Base-by-base conservation (phyloP, 352 stramenopile genomes). In the Globisporangium lucens region DNA sequence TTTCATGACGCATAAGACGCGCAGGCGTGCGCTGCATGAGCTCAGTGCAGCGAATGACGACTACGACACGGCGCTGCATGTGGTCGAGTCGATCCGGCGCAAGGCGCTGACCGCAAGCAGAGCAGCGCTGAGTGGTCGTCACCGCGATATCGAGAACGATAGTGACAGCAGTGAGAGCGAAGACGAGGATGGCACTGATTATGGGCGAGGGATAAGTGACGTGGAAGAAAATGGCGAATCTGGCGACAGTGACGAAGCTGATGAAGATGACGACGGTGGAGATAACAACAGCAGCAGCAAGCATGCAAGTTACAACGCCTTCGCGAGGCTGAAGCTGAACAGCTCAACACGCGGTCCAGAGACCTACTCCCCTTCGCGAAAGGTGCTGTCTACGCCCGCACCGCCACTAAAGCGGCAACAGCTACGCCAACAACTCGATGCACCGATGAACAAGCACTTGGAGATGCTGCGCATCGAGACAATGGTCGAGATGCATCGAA, bases 401-500 rank as follows among this genome's bases (percentile, higher is more conserved):
- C 47, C 29, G 17, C n/a, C 7, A 17, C 3, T n/a, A 7, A 36
- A 29, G 1, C 29, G 46, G 3, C 15, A 61, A 6, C 33, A 66
- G 47, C 22, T 1, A 15, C 30, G 12, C 1, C 27, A 20, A 10
- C 8, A 41, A 7, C 15, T 17, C 8, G 6, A 33, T 22, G n/a
- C n/a, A 9, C 47, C 47, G 9, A 59, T 13, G 12, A 62, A 52
- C 56, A 62, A 51, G 24, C 4, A 46, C 7, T 12, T 65, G n/a
- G 56, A 53, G 8, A 29, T 38, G 17, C 58, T 66, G 47, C 65
- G 65, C 29, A 70, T 70, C 12, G 52, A 65, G 27, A 24, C 65
- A 29, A n/a, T 35, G 9, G 71, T 85, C 9, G 80, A 85, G 61
- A 51, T 86, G 56, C 78, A 88, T 51, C 76, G 80, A 29, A 86